Evolutionary conservation across 306 rosid species (phyloP).

Genomic region (Prunus fruticosa): DNA sequence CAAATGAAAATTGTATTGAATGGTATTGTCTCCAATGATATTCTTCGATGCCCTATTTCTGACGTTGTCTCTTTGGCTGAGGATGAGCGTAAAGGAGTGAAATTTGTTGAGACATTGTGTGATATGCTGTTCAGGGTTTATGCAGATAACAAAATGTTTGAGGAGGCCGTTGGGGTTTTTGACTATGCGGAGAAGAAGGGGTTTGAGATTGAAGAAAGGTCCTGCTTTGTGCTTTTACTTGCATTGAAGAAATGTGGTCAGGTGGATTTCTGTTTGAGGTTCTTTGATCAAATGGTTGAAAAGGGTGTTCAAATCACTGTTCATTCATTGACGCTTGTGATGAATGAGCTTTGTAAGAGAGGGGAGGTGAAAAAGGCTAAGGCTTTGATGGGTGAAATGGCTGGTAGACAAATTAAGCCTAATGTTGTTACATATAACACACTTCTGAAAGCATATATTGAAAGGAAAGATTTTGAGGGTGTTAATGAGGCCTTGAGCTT

Average conservation of each 20-base stretch:
- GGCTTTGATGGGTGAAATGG: conserved; percentile 53
- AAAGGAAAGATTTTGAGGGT: conserved; percentile 41
- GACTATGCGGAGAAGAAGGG: conserved; percentile 42
- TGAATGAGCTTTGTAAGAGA: conserved; percentile 55
- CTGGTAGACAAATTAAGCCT: conserved; percentile 40
- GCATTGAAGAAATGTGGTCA: conserved; percentile 51
- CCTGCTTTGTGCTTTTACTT: conserved; percentile 69
- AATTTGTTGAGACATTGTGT: conserved; percentile 46
- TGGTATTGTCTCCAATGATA: conserved; percentile 29
- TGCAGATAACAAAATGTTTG: conserved; percentile 48
- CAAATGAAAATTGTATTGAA: conserved; percentile 47
- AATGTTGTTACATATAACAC: conserved; percentile 64
- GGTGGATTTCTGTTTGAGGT: conserved; percentile 37
- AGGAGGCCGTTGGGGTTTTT: conserved; percentile 55
- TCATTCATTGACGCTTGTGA: conserved; percentile 59
- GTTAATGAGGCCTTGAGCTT: conserved; percentile 45
- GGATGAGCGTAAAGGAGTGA: conserved; percentile 16
- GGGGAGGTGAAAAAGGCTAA: conserved; percentile 55
- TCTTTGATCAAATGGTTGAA: conserved; percentile 61
- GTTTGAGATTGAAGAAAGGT: conserved; percentile 65
- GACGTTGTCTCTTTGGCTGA: conserved; percentile 38
- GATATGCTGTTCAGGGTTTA: conserved; percentile 81
- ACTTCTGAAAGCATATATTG: conserved; percentile 47
- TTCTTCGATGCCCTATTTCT: conserved; percentile 18
- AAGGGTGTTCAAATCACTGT: conserved; percentile 49